Evolutionary conservation across 2,329 filamentous ascomycete species (phyloP), one percentile per base, ranked within the genome.

Genomic region (Claviceps capensis): DNA sequence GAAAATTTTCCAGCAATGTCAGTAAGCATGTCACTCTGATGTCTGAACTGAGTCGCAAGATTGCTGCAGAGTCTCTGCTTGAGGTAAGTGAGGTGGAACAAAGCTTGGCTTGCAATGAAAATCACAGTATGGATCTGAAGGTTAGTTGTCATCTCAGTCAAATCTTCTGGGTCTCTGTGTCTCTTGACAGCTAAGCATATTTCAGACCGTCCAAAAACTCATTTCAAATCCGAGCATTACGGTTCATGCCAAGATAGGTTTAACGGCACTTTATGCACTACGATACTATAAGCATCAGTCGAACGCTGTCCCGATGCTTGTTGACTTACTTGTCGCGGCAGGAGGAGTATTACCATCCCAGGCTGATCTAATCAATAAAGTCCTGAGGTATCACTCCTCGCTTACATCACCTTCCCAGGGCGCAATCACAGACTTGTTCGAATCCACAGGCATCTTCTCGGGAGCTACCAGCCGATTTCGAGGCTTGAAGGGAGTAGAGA

Each of bases 1-100:
- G 93, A 53, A 95, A 96, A 62, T 79, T 98, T 1, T 96, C 93
- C 1, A 90, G 93, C 40, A 98, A 98, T 60, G 93, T 98, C 51
- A 97, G 90, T 71, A 98, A 98, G 65, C 93, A 98, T 65, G 94
- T 98, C 53, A 95, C 93, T 0, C 73, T 98, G 22, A 93, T 98
- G 22, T 89, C 89, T 0, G 94, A 98, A 64, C 76, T 98, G 42
- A 96, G 89, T 65, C 79, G 91, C 53, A 81, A 87, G 52, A 90
- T 98, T 14, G 86, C 85, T 6, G 81, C 85, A 41, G 87, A 97
- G 60, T 88, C 82, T 59, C 69, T 98, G 41, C 75, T 98, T n/a
- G 93, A 98, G 66, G 89, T 97, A 53, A 95, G 89, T 67, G 93
- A 98, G 71, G 76, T 97, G 47, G 93, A 98, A 69, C 93, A 98